Evolutionary conservation across 345 rosid species (phyloP).

Genomic region (Ailanthus altissimus): DNA sequence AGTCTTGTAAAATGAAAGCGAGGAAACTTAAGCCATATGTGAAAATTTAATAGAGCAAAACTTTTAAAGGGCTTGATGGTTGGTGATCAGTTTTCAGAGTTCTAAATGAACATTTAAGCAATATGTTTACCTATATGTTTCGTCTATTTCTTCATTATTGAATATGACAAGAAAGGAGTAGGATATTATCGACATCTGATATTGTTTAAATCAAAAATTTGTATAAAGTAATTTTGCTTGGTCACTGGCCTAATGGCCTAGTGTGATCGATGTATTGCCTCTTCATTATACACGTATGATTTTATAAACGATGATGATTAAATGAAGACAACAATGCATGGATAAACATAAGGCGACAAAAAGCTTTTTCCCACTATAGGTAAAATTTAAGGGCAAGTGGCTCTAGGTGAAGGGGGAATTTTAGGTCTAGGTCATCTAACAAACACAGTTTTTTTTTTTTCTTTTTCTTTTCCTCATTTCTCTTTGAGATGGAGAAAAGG

Average conservation of each 20-base stretch:
- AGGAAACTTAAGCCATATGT: neutral
- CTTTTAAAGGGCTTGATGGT: neutral
- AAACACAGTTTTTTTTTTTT: conserved; percentile 1
- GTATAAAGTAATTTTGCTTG: neutral
- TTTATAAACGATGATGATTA: neutral
- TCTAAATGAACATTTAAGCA: neutral
- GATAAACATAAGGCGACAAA: neutral
- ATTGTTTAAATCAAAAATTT: neutral
- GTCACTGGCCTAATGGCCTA: neutral
- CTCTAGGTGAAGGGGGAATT: neutral
- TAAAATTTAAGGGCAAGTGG: neutral
- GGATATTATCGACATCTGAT: neutral
- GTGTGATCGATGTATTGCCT: neutral
- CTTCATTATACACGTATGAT: neutral
- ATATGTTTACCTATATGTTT: neutral
- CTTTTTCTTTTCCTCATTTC: conserved; percentile 1
- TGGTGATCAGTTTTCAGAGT: neutral
- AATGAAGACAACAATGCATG: neutral
- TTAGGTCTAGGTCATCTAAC: conserved; percentile 17
- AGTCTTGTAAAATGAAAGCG: conserved; percentile 7
- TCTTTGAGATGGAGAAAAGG: conserved; percentile 27
- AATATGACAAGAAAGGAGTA: neutral
- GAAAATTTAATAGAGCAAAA: neutral
- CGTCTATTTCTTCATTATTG: neutral
- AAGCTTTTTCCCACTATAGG: neutral